phyloP scores from a whole-genome alignment of 208 protist genomes.

The Leishmania aethiopica region DNA sequence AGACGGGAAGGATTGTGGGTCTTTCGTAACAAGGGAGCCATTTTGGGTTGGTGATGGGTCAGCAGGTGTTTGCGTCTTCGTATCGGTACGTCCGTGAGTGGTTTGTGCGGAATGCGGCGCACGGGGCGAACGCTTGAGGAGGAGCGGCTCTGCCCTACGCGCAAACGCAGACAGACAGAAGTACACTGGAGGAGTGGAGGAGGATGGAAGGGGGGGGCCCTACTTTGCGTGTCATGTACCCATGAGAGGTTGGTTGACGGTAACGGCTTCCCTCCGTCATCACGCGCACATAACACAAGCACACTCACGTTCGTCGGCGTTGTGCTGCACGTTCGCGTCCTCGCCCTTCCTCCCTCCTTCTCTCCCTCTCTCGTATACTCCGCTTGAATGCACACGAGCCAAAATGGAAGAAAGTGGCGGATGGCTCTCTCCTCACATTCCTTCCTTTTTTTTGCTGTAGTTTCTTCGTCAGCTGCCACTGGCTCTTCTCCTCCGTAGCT shows the following conservation, averaged over 20 bases:
- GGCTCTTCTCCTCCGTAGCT: not conserved
- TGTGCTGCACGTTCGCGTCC: not conserved
- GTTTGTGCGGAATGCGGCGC: not conserved
- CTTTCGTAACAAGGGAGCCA: slow-evolving; percentile 79
- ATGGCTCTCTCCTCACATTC: not conserved
- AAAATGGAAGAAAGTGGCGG: not conserved
- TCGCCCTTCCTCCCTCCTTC: not conserved
- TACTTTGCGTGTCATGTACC: too few relatives aligned
- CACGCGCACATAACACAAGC: not conserved
- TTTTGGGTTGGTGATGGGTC: not conserved
- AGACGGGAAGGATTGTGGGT: slow-evolving; percentile 90
- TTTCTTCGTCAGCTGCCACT: not conserved
- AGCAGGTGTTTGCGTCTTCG: not conserved
- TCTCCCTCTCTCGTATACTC: not conserved
- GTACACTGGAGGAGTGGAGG: not conserved
- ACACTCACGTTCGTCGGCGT: not conserved
- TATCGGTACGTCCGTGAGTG: not conserved
- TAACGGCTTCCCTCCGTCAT: slow-evolving; percentile 6
- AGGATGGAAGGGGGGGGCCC: not conserved
- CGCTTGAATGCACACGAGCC: not conserved
- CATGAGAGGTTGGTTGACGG: not conserved
- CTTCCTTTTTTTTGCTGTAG: not conserved
- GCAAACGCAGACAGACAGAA: not conserved
- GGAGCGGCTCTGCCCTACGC: not conserved
- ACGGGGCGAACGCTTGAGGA: too few relatives aligned